A percentile compares a stretch with the other conserved stretches of the same genome.
Evolutionary conservation across 331 rosid genomes (phyloP).

Genomic region (Telfairia occidentalis): DNA sequence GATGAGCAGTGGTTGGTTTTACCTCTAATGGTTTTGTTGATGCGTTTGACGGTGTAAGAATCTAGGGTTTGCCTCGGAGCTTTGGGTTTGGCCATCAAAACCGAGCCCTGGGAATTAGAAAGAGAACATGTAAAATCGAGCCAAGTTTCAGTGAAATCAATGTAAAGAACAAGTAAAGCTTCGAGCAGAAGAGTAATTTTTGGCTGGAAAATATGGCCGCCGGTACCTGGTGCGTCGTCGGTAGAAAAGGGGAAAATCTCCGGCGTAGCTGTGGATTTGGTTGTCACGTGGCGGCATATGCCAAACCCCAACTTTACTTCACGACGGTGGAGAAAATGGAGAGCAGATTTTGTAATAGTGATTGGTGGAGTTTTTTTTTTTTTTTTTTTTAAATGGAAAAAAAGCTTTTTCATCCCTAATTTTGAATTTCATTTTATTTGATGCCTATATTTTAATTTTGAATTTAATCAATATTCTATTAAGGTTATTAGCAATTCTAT

Average conservation of each 20-base stretch:
- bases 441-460: no score
- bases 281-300: constrained; percentile 9
- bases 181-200: background rate
- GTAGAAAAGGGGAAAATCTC: background rate
- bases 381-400: background rate
- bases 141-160: background rate
- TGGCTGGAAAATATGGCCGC: background rate
- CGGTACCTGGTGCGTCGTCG: background rate
- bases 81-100: constrained; percentile 73
- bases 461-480: no score
- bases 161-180: background rate
- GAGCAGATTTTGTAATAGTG: background rate
- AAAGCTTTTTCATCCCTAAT: no score
- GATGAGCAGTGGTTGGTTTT: background rate
- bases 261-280: constrained; percentile 6
- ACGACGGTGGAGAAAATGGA: background rate
- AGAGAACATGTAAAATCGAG: background rate
- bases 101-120: constrained; percentile 9
- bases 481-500: no score
- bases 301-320: background rate
- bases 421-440: no score
- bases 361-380: background rate
- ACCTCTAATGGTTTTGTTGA: constrained; percentile 65
- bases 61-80: constrained; percentile 84
- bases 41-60: constrained; percentile 81